Evolutionary conservation across 495 filamentous ascomycete genomes (phyloP), one percentile per base, ranked within the genome.

Genomic region (Aspergillus coremiiformis): DNA sequence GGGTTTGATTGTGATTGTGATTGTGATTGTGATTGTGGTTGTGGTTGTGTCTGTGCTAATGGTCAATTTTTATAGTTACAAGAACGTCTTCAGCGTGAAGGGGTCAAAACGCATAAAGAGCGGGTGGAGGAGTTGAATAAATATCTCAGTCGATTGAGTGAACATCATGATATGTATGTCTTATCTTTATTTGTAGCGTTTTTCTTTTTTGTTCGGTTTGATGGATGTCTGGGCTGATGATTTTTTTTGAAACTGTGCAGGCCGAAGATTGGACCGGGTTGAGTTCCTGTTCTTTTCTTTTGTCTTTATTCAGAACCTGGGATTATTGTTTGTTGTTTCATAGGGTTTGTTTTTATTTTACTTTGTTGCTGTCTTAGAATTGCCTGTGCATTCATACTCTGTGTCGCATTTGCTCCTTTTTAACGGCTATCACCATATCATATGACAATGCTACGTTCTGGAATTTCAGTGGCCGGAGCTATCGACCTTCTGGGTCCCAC

Each of bases 81-180:
- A 58, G 86, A 98, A 68, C 78, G 90, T 30, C 75, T 95, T 26
- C 81, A 87, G 65, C 78, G 85, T 23, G 88, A 90, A 59, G 87
- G 90, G 21, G 76, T 87, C 59, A 98, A 97, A 78, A 94, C 90
- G 35, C 93, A 98, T 63, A 98, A 97, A 67, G 85, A 98, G 76
- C 84, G 87, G 1, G 93, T 98, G 39, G 90, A 98, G 67, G 90
- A 95, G 66, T 74, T 96, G 55, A 98, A 98, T 66, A 87, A 88
- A 62, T 95, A 96, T 64, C 73, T 98, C 37, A 90, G 86, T 54
- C 84, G 84, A 54, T 70, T 98, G 63, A 95, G 88, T 69, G 93
- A 98, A 70, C 93, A 98, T 68, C 93, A 98, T 64, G 93, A 98
- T 64, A 98, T 98, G 92, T 82, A 73, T 56, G 75, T 76, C 27